phyloP scores from a whole-genome alignment of 345 rosid species.

The Hevea brasiliensis region DNA sequence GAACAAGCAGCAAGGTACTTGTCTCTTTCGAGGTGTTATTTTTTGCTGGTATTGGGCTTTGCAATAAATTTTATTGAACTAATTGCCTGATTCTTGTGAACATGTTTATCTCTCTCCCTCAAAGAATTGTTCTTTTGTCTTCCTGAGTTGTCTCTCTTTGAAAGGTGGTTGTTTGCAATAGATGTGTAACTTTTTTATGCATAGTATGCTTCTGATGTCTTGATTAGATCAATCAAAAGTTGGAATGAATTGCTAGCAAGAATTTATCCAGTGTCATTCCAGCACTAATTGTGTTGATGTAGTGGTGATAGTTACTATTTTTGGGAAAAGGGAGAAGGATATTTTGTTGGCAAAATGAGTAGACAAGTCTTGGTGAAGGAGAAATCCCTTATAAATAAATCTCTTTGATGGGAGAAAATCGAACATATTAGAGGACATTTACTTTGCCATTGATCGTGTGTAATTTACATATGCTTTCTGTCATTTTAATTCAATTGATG shows the following conservation, averaged over 20 bases:
- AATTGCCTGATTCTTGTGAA: background rate
- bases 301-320: background rate
- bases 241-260: background rate
- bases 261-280: background rate
- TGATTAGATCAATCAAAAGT: background rate
- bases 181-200: background rate
- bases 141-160: background rate
- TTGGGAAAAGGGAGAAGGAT: no score
- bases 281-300: background rate
- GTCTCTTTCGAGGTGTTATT: conserved; percentile 1
- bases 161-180: background rate
- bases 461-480: background rate
- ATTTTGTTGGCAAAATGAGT: background rate
- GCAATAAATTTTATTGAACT: no score
- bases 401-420: background rate
- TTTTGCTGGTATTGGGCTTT: background rate
- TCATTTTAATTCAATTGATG: conserved; percentile 14
- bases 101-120: background rate
- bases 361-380: background rate
- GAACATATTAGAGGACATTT: background rate
- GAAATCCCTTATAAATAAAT: background rate
- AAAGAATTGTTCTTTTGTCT: background rate
- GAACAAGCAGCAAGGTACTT: conserved; percentile 70
- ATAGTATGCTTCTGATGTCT: background rate
- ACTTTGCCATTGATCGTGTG: background rate